These are phyloP conservation scores for Blastomyces silverae DNA, from an alignment of 2,329 filamentous ascomycete species.

Conservation along the genomic window DNA sequence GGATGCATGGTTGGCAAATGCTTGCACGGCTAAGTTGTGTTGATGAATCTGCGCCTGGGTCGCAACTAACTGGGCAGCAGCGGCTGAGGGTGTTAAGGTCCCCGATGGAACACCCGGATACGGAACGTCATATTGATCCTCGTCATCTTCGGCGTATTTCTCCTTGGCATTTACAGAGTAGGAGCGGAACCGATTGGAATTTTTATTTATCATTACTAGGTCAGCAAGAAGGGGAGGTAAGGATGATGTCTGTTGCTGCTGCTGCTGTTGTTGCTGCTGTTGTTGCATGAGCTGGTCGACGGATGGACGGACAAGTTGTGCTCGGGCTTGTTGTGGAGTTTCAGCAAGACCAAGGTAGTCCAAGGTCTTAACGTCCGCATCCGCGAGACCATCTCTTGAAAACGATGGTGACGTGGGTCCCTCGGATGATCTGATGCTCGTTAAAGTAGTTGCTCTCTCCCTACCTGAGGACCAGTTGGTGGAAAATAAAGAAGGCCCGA, in stretches of 20 bases:
- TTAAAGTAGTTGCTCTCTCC: conserved; percentile 78
- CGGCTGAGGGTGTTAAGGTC: conserved; percentile 52
- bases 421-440: conserved; percentile 82
- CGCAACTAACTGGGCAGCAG: conserved; percentile 53
- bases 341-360: conserved; percentile 95
- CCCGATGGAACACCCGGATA: conserved; percentile 55
- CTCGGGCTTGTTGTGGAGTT: conserved; percentile 73
- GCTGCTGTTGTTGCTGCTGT: conserved; percentile 45
- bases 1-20: conserved; percentile 77
- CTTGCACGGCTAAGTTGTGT: conserved; percentile 89
- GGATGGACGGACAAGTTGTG: conserved; percentile 60
- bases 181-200: conserved; percentile 82
- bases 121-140: conserved; percentile 62
- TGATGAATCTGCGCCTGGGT: conserved; percentile 68
- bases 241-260: conserved; percentile 44
- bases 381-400: conserved; percentile 73
- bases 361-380: conserved; percentile 84
- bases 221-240: conserved; percentile 63
- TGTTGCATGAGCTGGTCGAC: conserved; percentile 48
- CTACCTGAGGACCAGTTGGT: conserved; percentile 77
- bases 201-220: conserved; percentile 66
- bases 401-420: conserved; percentile 82
- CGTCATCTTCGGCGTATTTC: conserved; percentile 85
- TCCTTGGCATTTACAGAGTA: conserved; percentile 99
- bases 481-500: conserved; percentile 81